Conservation (phyloP, 1,284 basidiomycete genomes). For the Cutaneotrichosporon dermatis region DNA sequence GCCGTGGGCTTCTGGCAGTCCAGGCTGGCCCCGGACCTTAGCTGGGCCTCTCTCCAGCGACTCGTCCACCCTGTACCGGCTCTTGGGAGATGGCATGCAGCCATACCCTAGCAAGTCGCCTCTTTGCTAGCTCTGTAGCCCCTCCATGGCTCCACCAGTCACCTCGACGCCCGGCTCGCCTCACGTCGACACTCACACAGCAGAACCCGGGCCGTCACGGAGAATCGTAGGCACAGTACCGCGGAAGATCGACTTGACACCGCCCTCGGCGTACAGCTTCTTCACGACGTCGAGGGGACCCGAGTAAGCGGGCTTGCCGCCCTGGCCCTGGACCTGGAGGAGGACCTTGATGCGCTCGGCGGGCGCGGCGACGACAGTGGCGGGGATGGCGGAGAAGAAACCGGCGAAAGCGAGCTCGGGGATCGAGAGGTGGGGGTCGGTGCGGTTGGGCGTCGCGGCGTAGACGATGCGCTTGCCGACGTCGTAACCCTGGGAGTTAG, state of each 20-base stretch:
- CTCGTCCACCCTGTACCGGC: too few species aligned
- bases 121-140: too few species aligned
- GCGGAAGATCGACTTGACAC: slow-evolving; percentile 84
- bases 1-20: too few species aligned
- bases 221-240: slow-evolving; percentile 88
- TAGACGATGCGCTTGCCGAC: slow-evolving; percentile 85
- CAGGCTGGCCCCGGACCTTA: too few species aligned
- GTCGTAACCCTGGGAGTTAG: slow-evolving; percentile 72
- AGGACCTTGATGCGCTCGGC: slow-evolving; percentile 97
- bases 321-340: slow-evolving; percentile 90
- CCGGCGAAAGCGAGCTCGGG: slow-evolving; percentile 86
- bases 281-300: slow-evolving; percentile 88
- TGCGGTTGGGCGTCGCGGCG: slow-evolving; percentile 51
- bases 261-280: slow-evolving; percentile 92
- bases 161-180: too few species aligned
- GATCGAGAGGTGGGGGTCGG: slow-evolving; percentile 59
- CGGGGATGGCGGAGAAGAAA: slow-evolving; percentile 89
- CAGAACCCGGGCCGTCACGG: slow-evolving; percentile 92
- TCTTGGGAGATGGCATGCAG: too few species aligned
- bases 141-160: too few species aligned
- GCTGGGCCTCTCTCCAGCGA: too few species aligned
- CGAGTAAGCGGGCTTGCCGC: slow-evolving; percentile 70
- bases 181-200: slow-evolving; percentile 63
- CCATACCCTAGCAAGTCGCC: too few species aligned
- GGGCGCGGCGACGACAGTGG: slow-evolving; percentile 86